A percentile compares a stretch with the other conserved stretches of the same genome.
Evolutionary conservation across 1,284 basidiomycete genomes (phyloP).

Genomic region (Fomitopsis palustris): DNA sequence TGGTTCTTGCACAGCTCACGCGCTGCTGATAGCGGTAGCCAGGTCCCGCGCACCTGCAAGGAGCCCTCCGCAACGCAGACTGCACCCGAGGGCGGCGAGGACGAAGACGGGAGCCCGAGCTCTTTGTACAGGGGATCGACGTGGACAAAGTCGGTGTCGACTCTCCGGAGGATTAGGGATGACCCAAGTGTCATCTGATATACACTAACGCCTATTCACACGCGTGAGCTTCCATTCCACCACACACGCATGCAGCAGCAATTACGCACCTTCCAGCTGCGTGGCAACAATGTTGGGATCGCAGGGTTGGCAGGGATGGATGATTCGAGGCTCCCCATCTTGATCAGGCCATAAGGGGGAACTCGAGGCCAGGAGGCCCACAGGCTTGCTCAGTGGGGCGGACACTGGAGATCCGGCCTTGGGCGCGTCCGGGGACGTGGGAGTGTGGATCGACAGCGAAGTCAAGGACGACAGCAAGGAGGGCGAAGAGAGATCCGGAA

Average conservation of each 20-base stretch:
- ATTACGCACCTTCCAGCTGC: constrained; percentile 57
- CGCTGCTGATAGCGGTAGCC: constrained; percentile 60
- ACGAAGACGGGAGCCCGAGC: constrained; percentile 35
- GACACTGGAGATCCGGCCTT: background rate
- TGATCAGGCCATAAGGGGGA: background rate
- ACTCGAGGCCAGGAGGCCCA: background rate
- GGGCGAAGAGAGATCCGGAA: constrained; percentile 18
- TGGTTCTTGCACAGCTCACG: constrained; percentile 46
- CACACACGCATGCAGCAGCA: constrained; percentile 1
- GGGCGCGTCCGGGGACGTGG: constrained; percentile 5
- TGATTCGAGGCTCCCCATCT: constrained; percentile 32
- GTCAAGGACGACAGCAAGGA: constrained; percentile 20
- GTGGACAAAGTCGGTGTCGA: constrained; percentile 74
- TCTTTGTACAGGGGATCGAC: constrained; percentile 52
- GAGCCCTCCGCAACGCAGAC: constrained; percentile 45
- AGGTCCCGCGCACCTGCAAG: constrained; percentile 51
- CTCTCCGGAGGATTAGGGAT: constrained; percentile 54
- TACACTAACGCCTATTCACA: constrained; percentile 55
- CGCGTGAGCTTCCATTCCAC: constrained; percentile 5
- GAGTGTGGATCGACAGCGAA: constrained; percentile 16
- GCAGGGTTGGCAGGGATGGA: constrained; percentile 59
- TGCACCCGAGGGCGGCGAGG: constrained; percentile 32
- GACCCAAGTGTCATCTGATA: constrained; percentile 61
- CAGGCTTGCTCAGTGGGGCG: background rate
- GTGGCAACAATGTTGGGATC: constrained; percentile 58